Evolutionary conservation across 2,329 filamentous ascomycete species (phyloP), one percentile per base, ranked within the genome.

Genomic region (Ambrosiella xylebori): DNA sequence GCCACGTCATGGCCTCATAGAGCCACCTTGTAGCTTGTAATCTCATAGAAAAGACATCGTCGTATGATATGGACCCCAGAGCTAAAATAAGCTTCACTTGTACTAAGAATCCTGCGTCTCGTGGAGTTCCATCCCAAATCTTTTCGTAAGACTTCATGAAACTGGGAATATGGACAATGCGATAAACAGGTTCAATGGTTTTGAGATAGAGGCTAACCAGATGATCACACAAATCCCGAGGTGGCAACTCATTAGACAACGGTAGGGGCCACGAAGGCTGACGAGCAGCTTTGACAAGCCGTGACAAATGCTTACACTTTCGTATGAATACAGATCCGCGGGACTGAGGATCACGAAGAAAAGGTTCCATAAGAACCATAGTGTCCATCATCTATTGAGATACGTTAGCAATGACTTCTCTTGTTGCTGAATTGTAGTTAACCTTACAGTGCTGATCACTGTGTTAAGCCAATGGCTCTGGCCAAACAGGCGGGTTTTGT

Each of bases 51-150:
- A 78, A 81, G 0, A 66, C 61, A 0, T 75, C 70, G 56, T 82
- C 76, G 58, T 77, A 74, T 0, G 69, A 68, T 1, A 70, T 68
- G 1, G 77, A 73, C 0, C 80, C 81, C 15, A 83, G 73, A 0
- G 80, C 78, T 3, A 83, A 65, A 0, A 82, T 72, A 0, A 84
- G 67, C 62, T 82, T 80, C 2, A 82, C 61, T 51, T 78, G 78
- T 12, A 81, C 71, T 1, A 81, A 60, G 54, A 82, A 82, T 0
- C 66, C 67, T 1, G 65, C 67, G 45, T 74, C 70, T 0, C 68
- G 64, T 3, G 15, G 38, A 1, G 37, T 15, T 27, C 17, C 52
- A 0, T 63, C 62, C 78, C 79, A 83, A 0, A 79, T 62, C 0
- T 71, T 69, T 27, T 79, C 74, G 17, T 78, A 80, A 1, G 74